Conservation (phyloP, 306 rosid genomes). For the Pyrus communis region DNA sequence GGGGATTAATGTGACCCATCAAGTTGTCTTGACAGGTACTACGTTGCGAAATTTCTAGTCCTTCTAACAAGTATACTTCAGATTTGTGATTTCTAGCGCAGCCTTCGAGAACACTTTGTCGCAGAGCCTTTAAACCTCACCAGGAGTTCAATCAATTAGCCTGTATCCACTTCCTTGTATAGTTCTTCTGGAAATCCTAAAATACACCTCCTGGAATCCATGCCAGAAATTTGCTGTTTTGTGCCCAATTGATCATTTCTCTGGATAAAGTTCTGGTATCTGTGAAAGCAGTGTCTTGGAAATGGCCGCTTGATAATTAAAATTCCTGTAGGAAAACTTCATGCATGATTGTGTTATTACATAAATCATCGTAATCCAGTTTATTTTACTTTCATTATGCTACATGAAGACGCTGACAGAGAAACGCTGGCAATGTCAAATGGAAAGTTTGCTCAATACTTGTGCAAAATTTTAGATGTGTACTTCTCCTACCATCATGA, state of each 20-base stretch:
- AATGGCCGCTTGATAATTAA: not conserved
- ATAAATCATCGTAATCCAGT: not conserved
- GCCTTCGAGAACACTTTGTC: not conserved
- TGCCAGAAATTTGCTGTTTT: not conserved
- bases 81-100: not conserved
- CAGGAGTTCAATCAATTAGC: not conserved
- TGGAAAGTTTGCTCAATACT: constrained; percentile 69
- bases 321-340: not conserved
- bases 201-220: not conserved
- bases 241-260: not conserved
- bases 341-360: not conserved
- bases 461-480: constrained; percentile 62
- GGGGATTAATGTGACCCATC: constrained; percentile 91
- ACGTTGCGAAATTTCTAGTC: not conserved
- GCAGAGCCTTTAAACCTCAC: not conserved
- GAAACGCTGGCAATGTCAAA: constrained; percentile 62
- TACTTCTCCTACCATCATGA: constrained; percentile 71
- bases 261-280: not conserved
- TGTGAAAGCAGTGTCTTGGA: not conserved
- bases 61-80: not conserved
- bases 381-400: constrained; percentile 1
- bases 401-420: constrained; percentile 52
- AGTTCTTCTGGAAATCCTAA: not conserved
- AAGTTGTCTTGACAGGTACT: constrained; percentile 69
- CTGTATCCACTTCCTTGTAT: not conserved